phyloP scores from a whole-genome alignment of 2,329 filamentous ascomycete species.

The Colletotrichum abscissum region DNA sequence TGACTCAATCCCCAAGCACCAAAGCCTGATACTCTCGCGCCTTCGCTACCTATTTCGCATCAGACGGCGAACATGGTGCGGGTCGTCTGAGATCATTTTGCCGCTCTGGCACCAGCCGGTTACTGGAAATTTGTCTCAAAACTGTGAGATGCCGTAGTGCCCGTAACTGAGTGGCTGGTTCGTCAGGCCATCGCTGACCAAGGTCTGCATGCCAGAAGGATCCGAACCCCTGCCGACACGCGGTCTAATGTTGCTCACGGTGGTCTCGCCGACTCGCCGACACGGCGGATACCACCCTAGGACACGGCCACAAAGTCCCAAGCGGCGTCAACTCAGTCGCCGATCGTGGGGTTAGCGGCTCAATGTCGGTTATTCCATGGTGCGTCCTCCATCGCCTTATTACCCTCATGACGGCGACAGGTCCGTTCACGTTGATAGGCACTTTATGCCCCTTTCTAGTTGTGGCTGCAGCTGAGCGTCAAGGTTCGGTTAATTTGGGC shows the following conservation, averaged over 20 bases:
- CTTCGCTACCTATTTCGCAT: too few relatives aligned
- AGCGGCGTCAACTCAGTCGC: background rate
- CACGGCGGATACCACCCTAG: background rate
- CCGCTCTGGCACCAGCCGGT: background rate
- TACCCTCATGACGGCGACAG: background rate
- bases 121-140: background rate
- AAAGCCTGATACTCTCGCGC: background rate
- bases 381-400: background rate
- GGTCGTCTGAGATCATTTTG: background rate
- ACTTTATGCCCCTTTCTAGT: background rate
- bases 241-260: constrained; percentile 2
- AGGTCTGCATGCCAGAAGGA: background rate
- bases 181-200: background rate
- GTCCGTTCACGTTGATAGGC: background rate
- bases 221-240: background rate
- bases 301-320: background rate
- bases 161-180: background rate
- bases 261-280: constrained; percentile 18
- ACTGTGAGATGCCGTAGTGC: background rate
- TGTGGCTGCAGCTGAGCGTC: background rate
- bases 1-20: background rate
- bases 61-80: background rate
- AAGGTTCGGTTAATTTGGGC: background rate
- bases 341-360: background rate
- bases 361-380: background rate